Base-by-base conservation (phyloP, 192 early-diverging fungal species). In the Coemansia sp. region DNA sequence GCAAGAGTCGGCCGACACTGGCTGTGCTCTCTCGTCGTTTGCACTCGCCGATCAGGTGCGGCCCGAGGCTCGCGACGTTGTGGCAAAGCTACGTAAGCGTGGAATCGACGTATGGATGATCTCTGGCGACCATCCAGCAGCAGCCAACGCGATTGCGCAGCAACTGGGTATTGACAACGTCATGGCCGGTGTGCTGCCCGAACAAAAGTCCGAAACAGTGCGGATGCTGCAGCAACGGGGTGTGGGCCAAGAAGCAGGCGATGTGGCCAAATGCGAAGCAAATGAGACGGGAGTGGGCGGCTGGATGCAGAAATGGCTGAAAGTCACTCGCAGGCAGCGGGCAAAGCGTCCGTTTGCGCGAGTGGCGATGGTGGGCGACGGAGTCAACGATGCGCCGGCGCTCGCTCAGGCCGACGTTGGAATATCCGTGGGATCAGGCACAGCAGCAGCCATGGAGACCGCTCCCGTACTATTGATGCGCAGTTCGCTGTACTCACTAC, bases 301-400 rank as follows among this genome's bases (percentile, higher is more conserved):
- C 14, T 7, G 22, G n/a, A 25, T 42, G 15, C n/a, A 9, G n/a
- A 40, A 17, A 11, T 17, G 22, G 28, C 15, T 25, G 42, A 60
- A 5, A 6, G 40, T 44, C 5, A n/a, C 40, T 15, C 20, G 22
- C 15, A 46, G 42, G 10, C 4, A 3, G 12, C 5, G 22, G 5
- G 12, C 62, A 15, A 56, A 54, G 38, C 67, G 50, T 67, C 85
- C 26, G 69, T 66, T 44, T 37, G 78, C 74, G 37, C 51, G 82
- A 20, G 93, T 98, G 2, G 93, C 90, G 0, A 93, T 98, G 91
- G 86, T 94, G 5, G 96, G 96, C 21, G 96, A 98, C 69, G 96
- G 96, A 14, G 94, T 98, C 70, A 98, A 98, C 59, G 96, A 96
- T 78, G 89, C 94, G 4, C 87, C 92, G 42, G 96, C 96, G 2